Evolutionary conservation across 2,329 filamentous ascomycete genomes (phyloP), one percentile per base, ranked within the genome.

Genomic region (Cytospora paraplurivora): DNA sequence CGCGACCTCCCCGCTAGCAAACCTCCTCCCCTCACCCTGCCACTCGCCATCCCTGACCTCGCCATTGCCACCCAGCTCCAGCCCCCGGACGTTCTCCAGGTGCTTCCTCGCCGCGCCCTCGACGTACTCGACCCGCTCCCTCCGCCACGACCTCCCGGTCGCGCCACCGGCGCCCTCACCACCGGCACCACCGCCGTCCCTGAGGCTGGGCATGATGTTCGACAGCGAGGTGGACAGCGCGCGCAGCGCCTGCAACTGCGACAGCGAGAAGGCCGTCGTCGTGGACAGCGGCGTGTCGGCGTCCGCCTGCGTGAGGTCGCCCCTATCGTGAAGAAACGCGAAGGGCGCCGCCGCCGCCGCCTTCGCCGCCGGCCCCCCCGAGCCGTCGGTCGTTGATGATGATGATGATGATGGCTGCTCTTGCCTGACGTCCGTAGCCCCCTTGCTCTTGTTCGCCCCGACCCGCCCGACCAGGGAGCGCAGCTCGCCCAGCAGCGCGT

Each of bases 161-260:
- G 67, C 66, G 50, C 71, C 66, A 67, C 81, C 75, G 55, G 70
- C 70, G 63, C 35, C 75, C 34, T 74, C 72, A 4, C 75, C 71
- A 1, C 68, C 66, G 13, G 66, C 62, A 56, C 52, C 38, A 35
- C 67, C 66, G 56, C 57, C 34, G 61, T 51, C 41, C n/a, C 34
- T 35, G 34, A 96, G 77, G 64, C 88, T 86, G 0, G 90, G 87
- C 66, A 88, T 80, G 41, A 97, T 78, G 13, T 84, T 82, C 11
- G 85, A 81, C 56, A 97, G 79, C 8, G 79, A 79, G 4, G 75
- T 73, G 3, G 82, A 85, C 27, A 96, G 80, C 8, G 86, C 79
- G 64, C 91, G 87, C 53, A 99, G 80, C 0, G 92, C 87, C 34
- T 92, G 91, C 21, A 97, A 81, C 73, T 98, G 94, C 2, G 89